Percentiles rank a stretch among this genome's conserved stretches.
Evolutionary conservation across 371 early-diverging fungal species (phyloP).

Genomic region (Mortierella polycephala): DNA sequence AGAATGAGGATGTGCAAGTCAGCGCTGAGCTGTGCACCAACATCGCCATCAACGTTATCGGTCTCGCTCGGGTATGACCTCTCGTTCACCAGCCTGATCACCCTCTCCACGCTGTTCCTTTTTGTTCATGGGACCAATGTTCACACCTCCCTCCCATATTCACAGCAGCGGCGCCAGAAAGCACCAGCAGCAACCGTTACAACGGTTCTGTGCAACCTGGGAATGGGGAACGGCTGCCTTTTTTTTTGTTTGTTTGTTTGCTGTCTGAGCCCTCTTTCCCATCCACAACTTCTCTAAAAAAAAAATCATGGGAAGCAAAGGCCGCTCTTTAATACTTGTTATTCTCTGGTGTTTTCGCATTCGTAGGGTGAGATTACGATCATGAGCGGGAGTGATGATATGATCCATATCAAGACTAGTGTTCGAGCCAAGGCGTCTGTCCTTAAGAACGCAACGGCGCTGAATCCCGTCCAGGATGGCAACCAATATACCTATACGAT

Average conservation of each 20-base stretch:
- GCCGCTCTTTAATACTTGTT: background rate
- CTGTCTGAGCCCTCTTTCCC: conserved; percentile 15
- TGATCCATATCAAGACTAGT: conserved; percentile 46
- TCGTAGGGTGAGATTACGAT: conserved; percentile 48
- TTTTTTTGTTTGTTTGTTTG: background rate
- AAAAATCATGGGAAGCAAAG: background rate
- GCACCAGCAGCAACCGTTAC: background rate
- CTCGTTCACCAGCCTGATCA: background rate
- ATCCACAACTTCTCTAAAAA: conserved; percentile 4
- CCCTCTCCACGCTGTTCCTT: background rate
- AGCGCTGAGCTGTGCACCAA: conserved; percentile 49
- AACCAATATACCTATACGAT: conserved; percentile 48
- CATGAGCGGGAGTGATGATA: conserved; percentile 47
- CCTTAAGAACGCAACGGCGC: conserved; percentile 38
- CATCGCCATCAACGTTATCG: conserved; percentile 42
- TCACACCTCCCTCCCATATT: too few relatives aligned
- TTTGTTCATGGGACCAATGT: too few relatives aligned
- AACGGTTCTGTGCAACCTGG: background rate
- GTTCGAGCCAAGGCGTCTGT: conserved; percentile 49
- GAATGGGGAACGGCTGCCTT: background rate
- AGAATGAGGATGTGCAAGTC: conserved; percentile 53
- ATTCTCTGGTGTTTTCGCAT: conserved; percentile 4
- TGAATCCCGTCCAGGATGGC: conserved; percentile 47
- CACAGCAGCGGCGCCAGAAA: too few relatives aligned
- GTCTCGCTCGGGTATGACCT: conserved; percentile 44